A percentile compares a stretch with the other conserved stretches of the same genome.
phyloP scores from a whole-genome alignment of 1,284 basidiomycete species.

The Porogramme epimiltina region DNA sequence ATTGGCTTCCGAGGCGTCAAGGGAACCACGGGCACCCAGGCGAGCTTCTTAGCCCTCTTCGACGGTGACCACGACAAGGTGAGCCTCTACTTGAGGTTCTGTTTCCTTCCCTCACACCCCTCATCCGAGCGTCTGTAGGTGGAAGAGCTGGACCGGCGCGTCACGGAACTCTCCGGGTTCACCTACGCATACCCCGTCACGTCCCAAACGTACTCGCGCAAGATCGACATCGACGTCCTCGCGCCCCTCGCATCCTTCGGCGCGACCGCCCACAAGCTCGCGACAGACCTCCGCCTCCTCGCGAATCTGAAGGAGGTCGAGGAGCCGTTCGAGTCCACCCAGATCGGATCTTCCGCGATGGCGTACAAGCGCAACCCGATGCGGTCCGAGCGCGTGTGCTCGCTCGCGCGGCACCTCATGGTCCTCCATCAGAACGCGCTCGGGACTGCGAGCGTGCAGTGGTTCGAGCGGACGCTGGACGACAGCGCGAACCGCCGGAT shows the following conservation, averaged over 20 bases:
- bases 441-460: constrained; percentile 91
- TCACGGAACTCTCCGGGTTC: constrained; percentile 92
- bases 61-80: constrained; percentile 95
- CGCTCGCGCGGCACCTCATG: constrained; percentile 91
- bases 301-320: constrained; percentile 98
- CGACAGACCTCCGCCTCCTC: constrained; percentile 90
- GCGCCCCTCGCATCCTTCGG: constrained; percentile 89
- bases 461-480: constrained; percentile 96
- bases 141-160: constrained; percentile 85
- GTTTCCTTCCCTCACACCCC: neutral
- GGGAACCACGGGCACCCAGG: constrained; percentile 98
- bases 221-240: constrained; percentile 95
- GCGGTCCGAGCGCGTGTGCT: constrained; percentile 97
- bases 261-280: constrained; percentile 97
- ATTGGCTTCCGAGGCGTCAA: constrained; percentile 98
- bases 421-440: constrained; percentile 91
- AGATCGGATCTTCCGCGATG: constrained; percentile 99
- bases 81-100: neutral
- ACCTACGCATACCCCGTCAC: constrained; percentile 96
- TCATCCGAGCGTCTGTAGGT: constrained; percentile 60
- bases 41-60: constrained; percentile 93
- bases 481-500: constrained; percentile 97
- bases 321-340: constrained; percentile 98
- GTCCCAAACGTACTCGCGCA: constrained; percentile 97
- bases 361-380: constrained; percentile 99